These are phyloP conservation scores for Ustilago xerochloae DNA, from an alignment of 1,284 basidiomycete genomes.

Conservation along the genomic window DNA sequence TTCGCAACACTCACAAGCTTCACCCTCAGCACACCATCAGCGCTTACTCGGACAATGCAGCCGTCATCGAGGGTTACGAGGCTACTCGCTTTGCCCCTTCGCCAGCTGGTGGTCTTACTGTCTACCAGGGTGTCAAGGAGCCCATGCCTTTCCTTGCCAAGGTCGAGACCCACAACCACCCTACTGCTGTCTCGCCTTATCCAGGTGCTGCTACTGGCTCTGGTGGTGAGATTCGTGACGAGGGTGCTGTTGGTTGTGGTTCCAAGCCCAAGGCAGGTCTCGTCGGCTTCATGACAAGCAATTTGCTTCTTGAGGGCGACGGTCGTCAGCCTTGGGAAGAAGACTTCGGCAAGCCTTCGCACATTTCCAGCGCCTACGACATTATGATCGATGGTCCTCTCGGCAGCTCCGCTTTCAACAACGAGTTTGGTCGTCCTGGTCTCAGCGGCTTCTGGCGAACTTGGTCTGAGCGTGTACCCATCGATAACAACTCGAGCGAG, in stretches of 20 bases:
- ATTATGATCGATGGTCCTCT: conserved; percentile 98
- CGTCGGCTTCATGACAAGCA: conserved; percentile 92
- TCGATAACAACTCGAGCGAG: conserved; percentile 69
- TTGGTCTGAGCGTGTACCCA: conserved; percentile 62
- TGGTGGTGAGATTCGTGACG: conserved; percentile 97
- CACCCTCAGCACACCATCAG: conserved; percentile 80
- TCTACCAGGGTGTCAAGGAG: conserved; percentile 57
- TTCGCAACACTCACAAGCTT: conserved; percentile 91
- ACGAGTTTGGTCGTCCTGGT: conserved; percentile 94
- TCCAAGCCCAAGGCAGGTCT: conserved; percentile 97
- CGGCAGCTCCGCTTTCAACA: conserved; percentile 95
- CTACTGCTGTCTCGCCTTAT: conserved; percentile 96
- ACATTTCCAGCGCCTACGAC: conserved; percentile 91
- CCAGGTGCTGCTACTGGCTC: conserved; percentile 97
- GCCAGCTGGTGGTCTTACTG: conserved; percentile 36
- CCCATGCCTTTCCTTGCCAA: conserved; percentile 93
- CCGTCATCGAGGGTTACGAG: conserved; percentile 83
- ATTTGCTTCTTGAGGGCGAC: conserved; percentile 72
- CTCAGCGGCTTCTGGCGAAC: conserved; percentile 72
- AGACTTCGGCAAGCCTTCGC: conserved; percentile 81
- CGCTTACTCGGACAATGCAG: conserved; percentile 98
- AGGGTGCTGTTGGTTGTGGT: conserved; percentile 93
- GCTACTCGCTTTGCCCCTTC: conserved; percentile 83
- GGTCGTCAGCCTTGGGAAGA: conserved; percentile 63
- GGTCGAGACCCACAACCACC: conserved; percentile 99